Conservation (phyloP, 2,329 filamentous ascomycete species). For the Myriosclerotinia scirpicola region DNA sequence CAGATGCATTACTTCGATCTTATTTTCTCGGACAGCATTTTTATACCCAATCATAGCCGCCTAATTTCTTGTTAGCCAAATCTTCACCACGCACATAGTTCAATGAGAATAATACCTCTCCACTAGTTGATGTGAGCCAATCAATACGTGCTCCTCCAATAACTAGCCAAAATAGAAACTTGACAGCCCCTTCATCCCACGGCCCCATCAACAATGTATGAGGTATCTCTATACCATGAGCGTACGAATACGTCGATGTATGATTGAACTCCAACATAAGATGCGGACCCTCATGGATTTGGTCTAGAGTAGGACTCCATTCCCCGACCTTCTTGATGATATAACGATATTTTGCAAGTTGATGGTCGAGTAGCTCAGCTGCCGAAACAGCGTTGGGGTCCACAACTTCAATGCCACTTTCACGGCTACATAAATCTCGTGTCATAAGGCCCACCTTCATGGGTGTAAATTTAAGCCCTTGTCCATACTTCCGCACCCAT, state of each 20-base stretch:
- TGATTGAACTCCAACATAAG: too few species aligned
- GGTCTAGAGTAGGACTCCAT: too few species aligned
- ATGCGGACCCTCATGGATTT: too few species aligned
- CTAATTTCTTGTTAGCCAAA: constrained; percentile 25
- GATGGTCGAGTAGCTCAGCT: neutral
- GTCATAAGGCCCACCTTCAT: neutral
- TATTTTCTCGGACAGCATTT: constrained; percentile 31
- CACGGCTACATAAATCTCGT: neutral
- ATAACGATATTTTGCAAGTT: constrained; percentile 20
- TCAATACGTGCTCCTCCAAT: constrained; percentile 36
- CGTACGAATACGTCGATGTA: too few species aligned
- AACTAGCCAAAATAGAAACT: constrained; percentile 37
- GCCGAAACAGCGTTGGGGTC: neutral
- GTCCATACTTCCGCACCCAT: constrained; percentile 31
- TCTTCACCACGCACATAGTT: neutral
- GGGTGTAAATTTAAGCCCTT: neutral
- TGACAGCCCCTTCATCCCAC: constrained; percentile 35
- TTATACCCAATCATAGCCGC: constrained; percentile 33
- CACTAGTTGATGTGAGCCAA: constrained; percentile 35
- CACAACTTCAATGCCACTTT: neutral
- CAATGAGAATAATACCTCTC: constrained; percentile 33
- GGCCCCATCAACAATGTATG: constrained; percentile 37
- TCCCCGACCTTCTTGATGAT: neutral
- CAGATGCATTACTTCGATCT: constrained; percentile 31
- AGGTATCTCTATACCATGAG: constrained; percentile 34